Conservation (phyloP, 2,329 filamentous ascomycete genomes). For the Colletotrichum tanaceti region DNA sequence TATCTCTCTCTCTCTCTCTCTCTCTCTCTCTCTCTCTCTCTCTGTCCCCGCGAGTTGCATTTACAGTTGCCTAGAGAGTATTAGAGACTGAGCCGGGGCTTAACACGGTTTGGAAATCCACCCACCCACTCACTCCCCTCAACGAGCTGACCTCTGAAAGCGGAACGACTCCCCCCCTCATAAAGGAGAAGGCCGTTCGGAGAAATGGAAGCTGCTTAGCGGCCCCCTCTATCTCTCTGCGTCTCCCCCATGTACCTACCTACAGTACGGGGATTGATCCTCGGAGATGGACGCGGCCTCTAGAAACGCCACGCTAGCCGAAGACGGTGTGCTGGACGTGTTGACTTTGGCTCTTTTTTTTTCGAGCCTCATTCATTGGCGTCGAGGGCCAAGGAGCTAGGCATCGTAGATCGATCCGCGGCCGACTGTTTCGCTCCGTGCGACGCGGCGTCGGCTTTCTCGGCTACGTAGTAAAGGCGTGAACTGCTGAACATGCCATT, state of each 20-base stretch:
- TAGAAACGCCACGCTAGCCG: too few species aligned
- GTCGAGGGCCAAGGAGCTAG: constrained; percentile 35
- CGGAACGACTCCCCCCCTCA: constrained; percentile 29
- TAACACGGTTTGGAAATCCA: constrained; percentile 33
- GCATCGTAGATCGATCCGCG: constrained; percentile 23
- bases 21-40: too few species aligned
- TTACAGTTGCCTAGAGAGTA: too few species aligned
- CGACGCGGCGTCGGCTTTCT: constrained; percentile 13
- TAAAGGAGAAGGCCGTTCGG: constrained; percentile 10
- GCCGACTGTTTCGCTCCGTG: neutral
- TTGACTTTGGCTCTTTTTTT: constrained; percentile 13
- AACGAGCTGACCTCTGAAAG: constrained; percentile 20
- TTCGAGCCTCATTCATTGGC: constrained; percentile 37
- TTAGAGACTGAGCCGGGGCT: neutral
- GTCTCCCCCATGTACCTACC: too few species aligned
- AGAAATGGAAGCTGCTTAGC: constrained; percentile 37
- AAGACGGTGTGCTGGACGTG: neutral
- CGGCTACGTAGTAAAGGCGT: constrained; percentile 8
- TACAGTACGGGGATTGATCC: too few species aligned
- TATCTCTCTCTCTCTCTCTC: too few species aligned
- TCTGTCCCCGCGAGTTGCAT: too few species aligned
- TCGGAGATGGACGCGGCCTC: too few species aligned
- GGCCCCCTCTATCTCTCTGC: neutral
- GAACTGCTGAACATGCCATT: neutral
- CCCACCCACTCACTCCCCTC: neutral